Evolutionary conservation across 768 basidiomycete genomes (phyloP).

Genomic region (Boletus rufocinnamomeus): DNA sequence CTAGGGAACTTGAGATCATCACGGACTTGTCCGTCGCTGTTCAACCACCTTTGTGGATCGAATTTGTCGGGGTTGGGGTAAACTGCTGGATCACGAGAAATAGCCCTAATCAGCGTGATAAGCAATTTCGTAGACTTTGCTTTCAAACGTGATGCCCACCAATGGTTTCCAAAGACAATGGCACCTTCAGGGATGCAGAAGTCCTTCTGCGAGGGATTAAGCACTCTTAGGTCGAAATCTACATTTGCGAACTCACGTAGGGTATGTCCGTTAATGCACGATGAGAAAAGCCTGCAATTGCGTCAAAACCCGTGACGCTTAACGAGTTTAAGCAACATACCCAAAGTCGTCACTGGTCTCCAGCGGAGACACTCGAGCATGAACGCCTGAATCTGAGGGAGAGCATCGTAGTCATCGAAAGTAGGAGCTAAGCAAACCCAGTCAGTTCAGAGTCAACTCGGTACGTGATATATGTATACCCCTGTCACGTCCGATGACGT

Average conservation of each 20-base stretch:
- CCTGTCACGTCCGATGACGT: conserved; percentile 48
- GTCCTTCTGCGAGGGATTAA: conserved; percentile 30
- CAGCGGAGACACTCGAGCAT: conserved; percentile 44
- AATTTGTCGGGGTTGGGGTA: conserved; percentile 63
- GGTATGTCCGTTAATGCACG: conserved; percentile 63
- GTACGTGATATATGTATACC: conserved; percentile 18
- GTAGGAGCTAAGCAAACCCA: conserved; percentile 35
- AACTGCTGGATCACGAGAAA: conserved; percentile 56
- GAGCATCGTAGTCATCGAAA: conserved; percentile 39
- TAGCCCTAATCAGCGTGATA: conserved; percentile 39
- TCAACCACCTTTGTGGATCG: conserved; percentile 59
- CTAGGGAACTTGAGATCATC: conserved; percentile 54
- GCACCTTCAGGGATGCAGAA: conserved; percentile 40
- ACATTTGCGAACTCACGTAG: conserved; percentile 45
- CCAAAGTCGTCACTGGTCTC: conserved; percentile 41
- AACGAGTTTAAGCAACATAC: conserved; percentile 10
- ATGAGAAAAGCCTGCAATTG: conserved; percentile 55
- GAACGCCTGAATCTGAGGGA: conserved; percentile 44
- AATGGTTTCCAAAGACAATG: conserved; percentile 40
- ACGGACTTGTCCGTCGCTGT: conserved; percentile 39
- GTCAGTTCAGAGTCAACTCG: not conserved
- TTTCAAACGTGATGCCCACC: conserved; percentile 20
- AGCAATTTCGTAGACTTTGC: not conserved
- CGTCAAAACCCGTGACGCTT: not conserved
- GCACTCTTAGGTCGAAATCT: not conserved